A percentile compares a stretch with the other conserved stretches of the same genome.
phyloP scores from a whole-genome alignment of 306 rosid species.

The Prunus fruticosa region DNA sequence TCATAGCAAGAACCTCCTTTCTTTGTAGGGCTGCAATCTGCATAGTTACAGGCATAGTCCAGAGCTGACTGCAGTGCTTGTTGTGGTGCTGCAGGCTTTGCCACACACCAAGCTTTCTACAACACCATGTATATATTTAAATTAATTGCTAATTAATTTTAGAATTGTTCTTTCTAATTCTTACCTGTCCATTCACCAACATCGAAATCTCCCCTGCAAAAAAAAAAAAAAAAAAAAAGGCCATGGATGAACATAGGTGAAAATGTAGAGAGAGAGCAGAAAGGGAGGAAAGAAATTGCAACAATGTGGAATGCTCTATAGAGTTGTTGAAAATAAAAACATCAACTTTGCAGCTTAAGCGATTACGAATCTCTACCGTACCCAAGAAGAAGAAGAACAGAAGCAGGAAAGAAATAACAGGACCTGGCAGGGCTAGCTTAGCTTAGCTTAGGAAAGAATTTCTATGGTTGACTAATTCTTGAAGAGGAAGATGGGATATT shows the following conservation, averaged over 20 bases:
- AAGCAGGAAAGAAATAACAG: not conserved
- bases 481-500: not conserved
- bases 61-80: not conserved
- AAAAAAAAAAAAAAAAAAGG: no score
- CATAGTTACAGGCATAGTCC: constrained; percentile 15
- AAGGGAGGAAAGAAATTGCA: not conserved
- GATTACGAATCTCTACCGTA: not conserved
- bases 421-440: not conserved
- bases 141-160: not conserved
- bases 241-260: not conserved
- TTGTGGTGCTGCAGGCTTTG: constrained; percentile 17
- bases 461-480: not conserved
- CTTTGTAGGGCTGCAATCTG: constrained; percentile 10
- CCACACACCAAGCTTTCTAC: constrained; percentile 28
- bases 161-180: not conserved
- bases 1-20: constrained; percentile 21
- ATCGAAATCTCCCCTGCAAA: not conserved
- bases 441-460: no score
- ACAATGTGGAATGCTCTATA: not conserved
- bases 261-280: not conserved
- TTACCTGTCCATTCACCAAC: constrained; percentile 2
- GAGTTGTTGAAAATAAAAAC: not conserved
- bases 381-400: constrained; percentile 9
- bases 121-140: not conserved
- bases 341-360: not conserved